These are phyloP conservation scores for Phytomonas sp. DNA, from an alignment of 208 protist species.

Conservation along the genomic window DNA sequence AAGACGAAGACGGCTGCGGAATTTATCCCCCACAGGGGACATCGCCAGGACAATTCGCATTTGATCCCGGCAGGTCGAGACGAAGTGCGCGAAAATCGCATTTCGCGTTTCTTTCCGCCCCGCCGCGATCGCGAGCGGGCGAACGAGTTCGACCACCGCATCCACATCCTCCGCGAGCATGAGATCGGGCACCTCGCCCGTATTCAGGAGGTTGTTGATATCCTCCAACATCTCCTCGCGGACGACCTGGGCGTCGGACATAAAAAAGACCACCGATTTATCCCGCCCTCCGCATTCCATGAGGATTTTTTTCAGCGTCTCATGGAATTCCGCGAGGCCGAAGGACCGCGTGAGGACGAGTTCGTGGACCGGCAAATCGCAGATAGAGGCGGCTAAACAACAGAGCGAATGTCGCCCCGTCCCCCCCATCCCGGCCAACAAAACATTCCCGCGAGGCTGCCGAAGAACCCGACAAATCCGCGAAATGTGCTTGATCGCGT, in stretches of 20 bases:
- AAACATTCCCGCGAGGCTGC: slow-evolving; percentile 93
- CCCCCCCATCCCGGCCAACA: slow-evolving; percentile 96
- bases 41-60: slow-evolving; percentile 96
- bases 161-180: slow-evolving; percentile 94
- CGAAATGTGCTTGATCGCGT: slow-evolving; percentile 93
- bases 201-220: slow-evolving; percentile 97
- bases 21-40: slow-evolving; percentile 93
- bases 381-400: slow-evolving; percentile 91
- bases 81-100: slow-evolving; percentile 91
- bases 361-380: slow-evolving; percentile 82
- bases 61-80: slow-evolving; percentile 89
- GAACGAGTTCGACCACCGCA: slow-evolving; percentile 86
- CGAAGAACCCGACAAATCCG: slow-evolving; percentile 94
- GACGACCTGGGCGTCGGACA: slow-evolving; percentile 94
- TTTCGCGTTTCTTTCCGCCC: slow-evolving; percentile 91
- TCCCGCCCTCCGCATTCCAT: slow-evolving; percentile 79
- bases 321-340: slow-evolving; percentile 90
- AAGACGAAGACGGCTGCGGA: slow-evolving; percentile 92
- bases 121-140: slow-evolving; percentile 75
- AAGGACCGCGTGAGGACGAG: slow-evolving; percentile 90
- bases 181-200: slow-evolving; percentile 95
- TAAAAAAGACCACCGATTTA: slow-evolving; percentile 90
- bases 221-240: slow-evolving; percentile 95
- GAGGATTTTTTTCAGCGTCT: slow-evolving; percentile 89
- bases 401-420: slow-evolving; percentile 94